Conservation (phyloP, 2,329 filamentous ascomycete genomes). For the Cytospora paraplurivora region DNA sequence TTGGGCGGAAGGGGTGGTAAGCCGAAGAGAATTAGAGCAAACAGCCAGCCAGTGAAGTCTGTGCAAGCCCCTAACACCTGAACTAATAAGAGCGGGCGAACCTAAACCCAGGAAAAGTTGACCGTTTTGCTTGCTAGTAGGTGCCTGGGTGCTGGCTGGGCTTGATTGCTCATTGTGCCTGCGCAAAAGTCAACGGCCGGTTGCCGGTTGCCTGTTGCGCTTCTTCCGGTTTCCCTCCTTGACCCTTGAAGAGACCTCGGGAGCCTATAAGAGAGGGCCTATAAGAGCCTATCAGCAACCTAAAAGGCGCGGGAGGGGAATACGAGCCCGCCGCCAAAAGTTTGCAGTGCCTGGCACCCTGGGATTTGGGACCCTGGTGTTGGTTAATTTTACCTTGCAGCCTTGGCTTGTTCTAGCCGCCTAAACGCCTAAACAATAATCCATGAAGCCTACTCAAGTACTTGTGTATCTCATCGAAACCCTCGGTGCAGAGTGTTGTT, state of each 20-base stretch:
- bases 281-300: background rate
- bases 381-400: background rate
- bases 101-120: too few species aligned
- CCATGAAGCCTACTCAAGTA: background rate
- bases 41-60: too few species aligned
- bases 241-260: too few species aligned
- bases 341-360: background rate
- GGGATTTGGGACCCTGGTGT: background rate
- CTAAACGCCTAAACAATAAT: background rate
- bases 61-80: too few species aligned
- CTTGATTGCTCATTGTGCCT: background rate
- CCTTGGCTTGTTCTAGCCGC: background rate
- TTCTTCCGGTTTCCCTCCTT: background rate
- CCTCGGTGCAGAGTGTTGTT: too few species aligned
- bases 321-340: background rate
- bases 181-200: background rate
- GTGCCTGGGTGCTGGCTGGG: background rate
- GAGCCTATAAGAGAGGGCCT: too few species aligned
- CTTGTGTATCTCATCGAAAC: too few species aligned
- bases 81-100: too few species aligned
- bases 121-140: background rate
- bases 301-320: background rate
- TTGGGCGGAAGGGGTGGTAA: too few species aligned
- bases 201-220: background rate
- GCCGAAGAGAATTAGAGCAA: too few species aligned